Percentiles rank a stretch among this genome's conserved stretches.
Conservation (phyloP, 176 grass and related monocot genomes). For the Musa itinerans region DNA sequence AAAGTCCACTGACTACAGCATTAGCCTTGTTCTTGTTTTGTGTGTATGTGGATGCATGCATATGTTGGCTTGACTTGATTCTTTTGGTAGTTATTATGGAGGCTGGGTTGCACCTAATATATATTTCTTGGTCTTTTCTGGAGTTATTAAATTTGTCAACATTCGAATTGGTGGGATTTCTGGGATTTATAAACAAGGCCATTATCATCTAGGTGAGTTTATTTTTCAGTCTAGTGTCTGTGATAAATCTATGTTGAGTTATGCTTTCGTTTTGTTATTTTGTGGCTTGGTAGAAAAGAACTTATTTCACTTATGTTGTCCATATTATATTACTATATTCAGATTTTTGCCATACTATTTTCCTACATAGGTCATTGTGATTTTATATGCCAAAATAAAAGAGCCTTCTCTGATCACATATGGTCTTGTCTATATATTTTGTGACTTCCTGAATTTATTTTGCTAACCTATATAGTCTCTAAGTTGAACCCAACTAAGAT, state of each 20-base stretch:
- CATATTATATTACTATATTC: neutral
- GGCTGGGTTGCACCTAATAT: slow-evolving; percentile 94
- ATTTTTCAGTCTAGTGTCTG: neutral
- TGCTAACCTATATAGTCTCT: neutral
- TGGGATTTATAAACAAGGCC: slow-evolving; percentile 57
- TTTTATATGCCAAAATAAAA: neutral
- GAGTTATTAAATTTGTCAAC: slow-evolving; percentile 88
- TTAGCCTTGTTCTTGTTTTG: neutral
- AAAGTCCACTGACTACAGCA: neutral
- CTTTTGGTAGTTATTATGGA: slow-evolving; percentile 60
- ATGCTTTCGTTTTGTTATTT: neutral
- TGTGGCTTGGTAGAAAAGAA: neutral
- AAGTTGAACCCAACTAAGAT: neutral
- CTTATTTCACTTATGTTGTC: neutral
- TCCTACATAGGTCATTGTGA: neutral
- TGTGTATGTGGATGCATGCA: neutral
- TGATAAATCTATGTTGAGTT: neutral
- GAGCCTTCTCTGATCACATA: neutral
- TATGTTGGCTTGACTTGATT: neutral
- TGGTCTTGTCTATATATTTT: neutral
- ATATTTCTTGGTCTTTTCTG: slow-evolving; percentile 81
- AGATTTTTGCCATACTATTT: neutral
- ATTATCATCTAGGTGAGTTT: slow-evolving; percentile 60
- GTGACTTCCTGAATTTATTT: neutral
- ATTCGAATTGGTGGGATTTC: slow-evolving; percentile 84